A percentile compares a stretch with the other conserved stretches of the same genome.
These are phyloP conservation scores for Lactarius pseudohatsudake DNA, from an alignment of 768 basidiomycete species.

Conservation along the genomic window DNA sequence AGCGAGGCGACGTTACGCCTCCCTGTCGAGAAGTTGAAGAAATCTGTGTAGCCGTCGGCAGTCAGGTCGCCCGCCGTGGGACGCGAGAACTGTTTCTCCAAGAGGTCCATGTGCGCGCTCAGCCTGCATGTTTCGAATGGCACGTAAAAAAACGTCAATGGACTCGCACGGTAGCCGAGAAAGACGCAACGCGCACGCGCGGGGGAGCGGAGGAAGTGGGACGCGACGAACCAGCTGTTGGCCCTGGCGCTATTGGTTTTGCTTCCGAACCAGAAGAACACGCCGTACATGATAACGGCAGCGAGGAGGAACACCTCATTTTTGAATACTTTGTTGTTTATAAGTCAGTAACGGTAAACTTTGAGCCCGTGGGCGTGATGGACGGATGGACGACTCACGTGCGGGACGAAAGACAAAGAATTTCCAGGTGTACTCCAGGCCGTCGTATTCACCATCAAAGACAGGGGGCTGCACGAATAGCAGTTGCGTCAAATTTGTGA, in stretches of 20 bases:
- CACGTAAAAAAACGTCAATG: background rate
- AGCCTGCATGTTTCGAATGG: slow-evolving; percentile 46
- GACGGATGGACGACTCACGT: slow-evolving; percentile 43
- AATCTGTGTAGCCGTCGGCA: slow-evolving; percentile 73
- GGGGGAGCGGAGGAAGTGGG: background rate
- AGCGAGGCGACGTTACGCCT: slow-evolving; percentile 72
- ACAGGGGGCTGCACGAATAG: slow-evolving; percentile 54
- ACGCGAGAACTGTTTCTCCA: slow-evolving; percentile 72
- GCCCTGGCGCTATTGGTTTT: slow-evolving; percentile 58
- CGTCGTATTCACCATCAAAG: slow-evolving; percentile 63
- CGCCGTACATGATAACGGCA: slow-evolving; percentile 55
- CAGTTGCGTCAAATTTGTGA: slow-evolving; percentile 9
- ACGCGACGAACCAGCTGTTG: slow-evolving; percentile 60
- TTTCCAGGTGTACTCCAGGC: slow-evolving; percentile 71
- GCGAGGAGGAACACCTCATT: slow-evolving; percentile 59
- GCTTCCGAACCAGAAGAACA: slow-evolving; percentile 59
- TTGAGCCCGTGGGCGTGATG: slow-evolving; percentile 1
- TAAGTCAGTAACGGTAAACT: slow-evolving; percentile 3
- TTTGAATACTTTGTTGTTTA: slow-evolving; percentile 52
- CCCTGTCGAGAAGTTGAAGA: slow-evolving; percentile 86
- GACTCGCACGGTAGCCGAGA: slow-evolving; percentile 1
- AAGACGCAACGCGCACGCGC: background rate
- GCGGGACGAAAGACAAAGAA: slow-evolving; percentile 81
- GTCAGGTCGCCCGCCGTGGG: slow-evolving; percentile 57
- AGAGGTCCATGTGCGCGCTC: slow-evolving; percentile 54